Evolutionary conservation across 148 eudicot genomes (phyloP).

Genomic region (Oxyria digyna): DNA sequence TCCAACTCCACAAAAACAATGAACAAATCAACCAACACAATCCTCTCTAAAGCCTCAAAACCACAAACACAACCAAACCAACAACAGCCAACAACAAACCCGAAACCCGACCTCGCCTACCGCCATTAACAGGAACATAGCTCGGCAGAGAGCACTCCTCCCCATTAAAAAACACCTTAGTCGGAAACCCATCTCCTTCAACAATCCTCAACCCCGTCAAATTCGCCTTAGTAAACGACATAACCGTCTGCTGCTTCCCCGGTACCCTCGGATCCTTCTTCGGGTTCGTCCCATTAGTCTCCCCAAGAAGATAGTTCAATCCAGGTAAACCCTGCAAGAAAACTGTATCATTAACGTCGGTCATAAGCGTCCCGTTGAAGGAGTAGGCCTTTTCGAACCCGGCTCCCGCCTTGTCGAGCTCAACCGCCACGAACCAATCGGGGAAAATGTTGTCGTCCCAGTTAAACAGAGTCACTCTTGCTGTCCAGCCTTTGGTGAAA

Average conservation of each 20-base stretch:
- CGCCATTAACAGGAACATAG: not conserved
- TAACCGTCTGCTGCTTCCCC: constrained; percentile 55
- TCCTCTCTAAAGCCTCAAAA: not conserved
- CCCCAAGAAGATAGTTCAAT: constrained; percentile 29
- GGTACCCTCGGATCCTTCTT: constrained; percentile 32
- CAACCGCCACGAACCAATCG: constrained; percentile 56
- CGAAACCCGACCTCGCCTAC: not conserved
- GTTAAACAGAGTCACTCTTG: constrained; percentile 52
- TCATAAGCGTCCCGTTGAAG: constrained; percentile 35
- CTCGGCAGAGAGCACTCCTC: constrained; percentile 54
- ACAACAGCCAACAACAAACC: not conserved
- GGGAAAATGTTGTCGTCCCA: constrained; percentile 45
- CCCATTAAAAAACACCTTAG: constrained; percentile 40
- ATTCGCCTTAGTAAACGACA: constrained; percentile 40
- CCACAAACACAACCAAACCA: not conserved
- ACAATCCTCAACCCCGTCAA: constrained; percentile 18
- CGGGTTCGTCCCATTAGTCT: constrained; percentile 25
- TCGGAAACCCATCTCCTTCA: constrained; percentile 43
- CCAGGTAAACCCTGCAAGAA: constrained; percentile 46
- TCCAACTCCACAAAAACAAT: no score
- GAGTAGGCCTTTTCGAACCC: constrained; percentile 50
- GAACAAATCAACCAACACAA: not conserved
- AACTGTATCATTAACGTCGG: constrained; percentile 21
- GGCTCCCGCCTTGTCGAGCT: constrained; percentile 18
- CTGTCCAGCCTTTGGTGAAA: constrained; percentile 53